phyloP scores from a whole-genome alignment of 208 protist genomes.

The Trypanosoma rangeli region DNA sequence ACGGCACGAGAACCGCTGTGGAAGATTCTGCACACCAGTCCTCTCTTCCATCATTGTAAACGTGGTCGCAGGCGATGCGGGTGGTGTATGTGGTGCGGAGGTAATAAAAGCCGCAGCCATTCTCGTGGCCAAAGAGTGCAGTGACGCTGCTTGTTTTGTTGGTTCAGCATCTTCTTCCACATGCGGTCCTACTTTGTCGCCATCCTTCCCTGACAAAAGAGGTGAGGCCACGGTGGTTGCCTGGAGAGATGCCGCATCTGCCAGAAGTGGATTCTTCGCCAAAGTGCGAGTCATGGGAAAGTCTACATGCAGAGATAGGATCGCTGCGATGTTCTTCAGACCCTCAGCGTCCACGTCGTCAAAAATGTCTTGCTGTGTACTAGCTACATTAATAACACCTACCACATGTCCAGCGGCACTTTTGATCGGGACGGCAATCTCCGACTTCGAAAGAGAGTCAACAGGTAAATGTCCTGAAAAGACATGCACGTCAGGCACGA shows the following conservation, averaged over 20 bases:
- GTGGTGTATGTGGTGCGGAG: not conserved
- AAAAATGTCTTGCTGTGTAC: conserved; percentile 58
- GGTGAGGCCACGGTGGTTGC: not conserved
- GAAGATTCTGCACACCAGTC: not conserved
- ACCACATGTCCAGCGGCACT: conserved; percentile 54
- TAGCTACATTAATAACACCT: conserved; percentile 87
- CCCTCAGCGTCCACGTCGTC: conserved; percentile 59
- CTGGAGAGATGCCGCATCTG: conserved; percentile 20
- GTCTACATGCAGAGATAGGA: conserved; percentile 55
- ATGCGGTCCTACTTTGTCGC: not conserved
- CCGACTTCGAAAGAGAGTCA: conserved; percentile 83
- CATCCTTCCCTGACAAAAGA: not conserved
- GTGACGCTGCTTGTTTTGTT: conserved; percentile 2
- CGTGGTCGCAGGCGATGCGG: conserved; percentile 9
- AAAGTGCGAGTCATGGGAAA: conserved; percentile 68
- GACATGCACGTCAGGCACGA: conserved; percentile 86
- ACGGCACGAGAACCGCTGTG: conserved; percentile 11
- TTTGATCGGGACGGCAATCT: conserved; percentile 91
- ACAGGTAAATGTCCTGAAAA: conserved; percentile 96
- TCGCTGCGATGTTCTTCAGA: conserved; percentile 51
- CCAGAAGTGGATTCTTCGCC: conserved; percentile 43
- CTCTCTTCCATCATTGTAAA: not conserved
- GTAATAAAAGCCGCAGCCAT: conserved; percentile 13
- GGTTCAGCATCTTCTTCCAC: not conserved
- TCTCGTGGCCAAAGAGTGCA: conserved; percentile 9